Percentiles rank a stretch among this genome's conserved stretches.
phyloP scores from a whole-genome alignment of 2,329 filamentous ascomycete genomes.

The Sphaerulina musiva region DNA sequence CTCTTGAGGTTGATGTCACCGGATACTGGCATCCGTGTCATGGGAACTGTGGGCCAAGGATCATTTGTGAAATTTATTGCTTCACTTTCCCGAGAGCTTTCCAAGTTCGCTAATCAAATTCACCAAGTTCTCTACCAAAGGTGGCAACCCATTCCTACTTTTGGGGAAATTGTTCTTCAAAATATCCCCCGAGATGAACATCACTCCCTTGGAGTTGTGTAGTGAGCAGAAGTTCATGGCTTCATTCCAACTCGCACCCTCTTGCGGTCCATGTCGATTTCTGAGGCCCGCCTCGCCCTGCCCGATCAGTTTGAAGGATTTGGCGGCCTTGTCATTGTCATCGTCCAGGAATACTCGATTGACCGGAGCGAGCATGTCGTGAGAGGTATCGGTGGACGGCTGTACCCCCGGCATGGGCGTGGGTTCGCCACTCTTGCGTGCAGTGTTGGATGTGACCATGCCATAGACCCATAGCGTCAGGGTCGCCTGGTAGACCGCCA shows the following conservation, averaged over 20 bases:
- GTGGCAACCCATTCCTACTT: constrained; percentile 37
- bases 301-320: constrained; percentile 53
- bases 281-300: constrained; percentile 46
- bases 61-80: background rate
- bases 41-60: background rate
- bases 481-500: constrained; percentile 60
- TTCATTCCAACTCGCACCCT: constrained; percentile 1
- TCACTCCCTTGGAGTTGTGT: constrained; percentile 50
- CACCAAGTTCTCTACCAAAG: constrained; percentile 60
- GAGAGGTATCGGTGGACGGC: background rate
- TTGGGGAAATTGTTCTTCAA: constrained; percentile 46
- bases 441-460: constrained; percentile 37
- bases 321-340: constrained; percentile 46
- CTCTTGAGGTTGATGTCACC: no score
- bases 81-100: constrained; percentile 18
- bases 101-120: constrained; percentile 53
- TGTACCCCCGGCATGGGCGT: constrained; percentile 5
- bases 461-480: constrained; percentile 63
- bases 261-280: background rate
- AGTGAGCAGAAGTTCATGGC: constrained; percentile 33
- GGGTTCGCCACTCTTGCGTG: constrained; percentile 29
- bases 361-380: background rate
- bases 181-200: constrained; percentile 53
- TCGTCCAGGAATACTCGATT: constrained; percentile 47
- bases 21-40: no score